Conservation (phyloP, 306 rosid species). For the Hippophae tibetana region DNA sequence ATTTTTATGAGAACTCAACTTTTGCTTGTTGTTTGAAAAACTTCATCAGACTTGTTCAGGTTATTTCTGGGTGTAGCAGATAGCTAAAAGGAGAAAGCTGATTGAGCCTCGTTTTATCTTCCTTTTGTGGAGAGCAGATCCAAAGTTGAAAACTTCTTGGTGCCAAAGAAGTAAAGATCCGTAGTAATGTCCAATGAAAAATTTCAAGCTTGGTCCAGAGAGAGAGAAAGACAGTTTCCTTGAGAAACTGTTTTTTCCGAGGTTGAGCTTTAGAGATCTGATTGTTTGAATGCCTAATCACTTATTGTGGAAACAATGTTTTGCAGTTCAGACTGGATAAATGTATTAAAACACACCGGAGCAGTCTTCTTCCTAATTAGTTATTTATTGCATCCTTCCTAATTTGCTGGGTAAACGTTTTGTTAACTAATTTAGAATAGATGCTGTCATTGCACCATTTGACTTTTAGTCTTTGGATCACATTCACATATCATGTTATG, state of each 20-base stretch:
- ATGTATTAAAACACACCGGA: too few species aligned
- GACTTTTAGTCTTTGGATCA: too few species aligned
- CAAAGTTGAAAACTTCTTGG: conserved; percentile 1
- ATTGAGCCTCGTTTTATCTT: not conserved
- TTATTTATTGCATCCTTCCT: too few species aligned
- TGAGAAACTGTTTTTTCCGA: not conserved
- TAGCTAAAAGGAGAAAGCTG: not conserved
- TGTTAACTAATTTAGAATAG: too few species aligned
- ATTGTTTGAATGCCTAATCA: not conserved
- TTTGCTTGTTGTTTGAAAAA: not conserved
- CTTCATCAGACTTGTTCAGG: not conserved
- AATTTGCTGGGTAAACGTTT: too few species aligned
- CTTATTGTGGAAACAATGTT: not conserved
- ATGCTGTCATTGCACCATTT: too few species aligned
- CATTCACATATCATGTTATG: not conserved
- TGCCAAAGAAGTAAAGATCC: not conserved
- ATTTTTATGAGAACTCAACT: conserved; percentile 4
- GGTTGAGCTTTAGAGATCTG: not conserved
- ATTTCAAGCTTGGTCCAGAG: conserved; percentile 4
- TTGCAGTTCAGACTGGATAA: conserved; percentile 1
- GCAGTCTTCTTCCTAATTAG: too few species aligned
- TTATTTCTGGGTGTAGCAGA: not conserved
- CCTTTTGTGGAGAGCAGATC: not conserved
- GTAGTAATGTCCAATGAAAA: conserved; percentile 3
- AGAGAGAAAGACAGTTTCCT: not conserved